phyloP scores from a whole-genome alignment of 2,329 filamentous ascomycete genomes.

The Arthrobotrys sinensis region DNA sequence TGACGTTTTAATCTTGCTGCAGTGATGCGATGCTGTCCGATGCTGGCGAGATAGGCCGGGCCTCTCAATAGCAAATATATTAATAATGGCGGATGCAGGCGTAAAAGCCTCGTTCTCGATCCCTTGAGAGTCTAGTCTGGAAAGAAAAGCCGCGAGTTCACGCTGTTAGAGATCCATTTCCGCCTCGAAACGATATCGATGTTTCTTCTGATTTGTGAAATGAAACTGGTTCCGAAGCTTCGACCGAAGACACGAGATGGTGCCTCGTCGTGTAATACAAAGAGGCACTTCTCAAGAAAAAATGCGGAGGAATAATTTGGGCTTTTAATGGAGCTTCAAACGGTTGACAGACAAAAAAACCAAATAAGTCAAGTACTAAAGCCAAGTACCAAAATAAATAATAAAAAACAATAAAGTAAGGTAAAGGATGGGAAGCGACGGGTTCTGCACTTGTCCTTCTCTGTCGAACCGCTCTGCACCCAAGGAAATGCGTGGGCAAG shows the following conservation, averaged over 20 bases:
- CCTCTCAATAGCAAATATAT: slow-evolving; percentile 35
- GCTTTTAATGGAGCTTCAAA: slow-evolving; percentile 22
- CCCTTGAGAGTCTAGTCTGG: slow-evolving; percentile 21
- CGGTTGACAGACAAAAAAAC: slow-evolving; percentile 25
- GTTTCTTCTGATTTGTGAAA: slow-evolving; percentile 17
- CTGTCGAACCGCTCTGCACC: slow-evolving; percentile 21
- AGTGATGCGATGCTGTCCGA: slow-evolving; percentile 51
- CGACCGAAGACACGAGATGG: slow-evolving; percentile 1
- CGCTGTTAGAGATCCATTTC: slow-evolving; percentile 48
- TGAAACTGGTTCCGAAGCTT: slow-evolving; percentile 7
- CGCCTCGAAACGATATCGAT: slow-evolving; percentile 2
- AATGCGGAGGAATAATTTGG: slow-evolving; percentile 41
- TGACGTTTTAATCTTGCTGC: slow-evolving; percentile 10
- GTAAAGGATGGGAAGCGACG: slow-evolving; percentile 12
- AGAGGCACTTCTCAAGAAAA: not conserved
- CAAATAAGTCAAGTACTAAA: slow-evolving; percentile 1
- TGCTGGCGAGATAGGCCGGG: slow-evolving; percentile 47
- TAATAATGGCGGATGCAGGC: slow-evolving; percentile 40
- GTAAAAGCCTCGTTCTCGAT: slow-evolving; percentile 24
- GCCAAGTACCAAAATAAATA: not conserved
- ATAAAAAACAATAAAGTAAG: not conserved
- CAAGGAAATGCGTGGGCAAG: slow-evolving; percentile 42
- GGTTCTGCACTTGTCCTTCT: slow-evolving; percentile 20
- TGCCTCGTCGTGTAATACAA: slow-evolving; percentile 20
- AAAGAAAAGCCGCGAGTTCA: slow-evolving; percentile 28